Conservation (phyloP, 2,329 filamentous ascomycete genomes). For the Pseudocercospora macadamiae region DNA sequence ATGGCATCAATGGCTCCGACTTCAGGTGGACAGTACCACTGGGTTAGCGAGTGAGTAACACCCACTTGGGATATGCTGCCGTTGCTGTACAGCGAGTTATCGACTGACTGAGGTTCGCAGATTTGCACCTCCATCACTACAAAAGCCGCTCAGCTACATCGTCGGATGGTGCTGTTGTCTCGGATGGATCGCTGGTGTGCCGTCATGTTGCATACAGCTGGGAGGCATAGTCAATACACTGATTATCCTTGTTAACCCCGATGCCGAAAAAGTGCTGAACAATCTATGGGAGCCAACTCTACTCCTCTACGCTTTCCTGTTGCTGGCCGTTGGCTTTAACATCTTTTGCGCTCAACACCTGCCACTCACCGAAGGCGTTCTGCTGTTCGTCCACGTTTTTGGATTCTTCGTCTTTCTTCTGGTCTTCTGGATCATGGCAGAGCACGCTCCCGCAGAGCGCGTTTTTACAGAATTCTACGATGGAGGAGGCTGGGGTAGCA, state of each 20-base stretch:
- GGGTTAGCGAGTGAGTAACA: slow-evolving; percentile 43
- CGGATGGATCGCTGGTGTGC: slow-evolving; percentile 39
- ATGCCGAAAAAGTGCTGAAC: slow-evolving; percentile 29
- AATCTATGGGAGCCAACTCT: slow-evolving; percentile 37
- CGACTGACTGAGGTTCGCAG: neutral
- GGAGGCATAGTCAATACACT: slow-evolving; percentile 37
- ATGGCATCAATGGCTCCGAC: slow-evolving; percentile 40
- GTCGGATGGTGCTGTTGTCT: slow-evolving; percentile 47
- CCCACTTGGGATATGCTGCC: no score
- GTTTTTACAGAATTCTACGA: slow-evolving; percentile 45
- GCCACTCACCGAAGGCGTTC: slow-evolving; percentile 40
- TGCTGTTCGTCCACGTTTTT: slow-evolving; percentile 46
- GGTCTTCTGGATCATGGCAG: slow-evolving; percentile 40
- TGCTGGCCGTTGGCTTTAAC: slow-evolving; percentile 41
- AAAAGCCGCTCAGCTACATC: slow-evolving; percentile 51
- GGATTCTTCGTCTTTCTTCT: slow-evolving; percentile 51
- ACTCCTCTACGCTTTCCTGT: slow-evolving; percentile 36
- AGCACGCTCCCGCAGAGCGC: slow-evolving; percentile 32
- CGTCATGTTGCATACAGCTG: slow-evolving; percentile 35
- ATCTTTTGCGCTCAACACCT: slow-evolving; percentile 40
- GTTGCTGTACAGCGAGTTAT: neutral
- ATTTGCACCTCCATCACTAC: slow-evolving; percentile 46
- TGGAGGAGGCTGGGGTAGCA: slow-evolving; percentile 46
- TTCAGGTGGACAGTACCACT: slow-evolving; percentile 32
- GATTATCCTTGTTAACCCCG: slow-evolving; percentile 33